A percentile compares a stretch with the other conserved stretches of the same genome.
Conservation (phyloP, 306 rosid species). For the Canavalia gladiata region DNA sequence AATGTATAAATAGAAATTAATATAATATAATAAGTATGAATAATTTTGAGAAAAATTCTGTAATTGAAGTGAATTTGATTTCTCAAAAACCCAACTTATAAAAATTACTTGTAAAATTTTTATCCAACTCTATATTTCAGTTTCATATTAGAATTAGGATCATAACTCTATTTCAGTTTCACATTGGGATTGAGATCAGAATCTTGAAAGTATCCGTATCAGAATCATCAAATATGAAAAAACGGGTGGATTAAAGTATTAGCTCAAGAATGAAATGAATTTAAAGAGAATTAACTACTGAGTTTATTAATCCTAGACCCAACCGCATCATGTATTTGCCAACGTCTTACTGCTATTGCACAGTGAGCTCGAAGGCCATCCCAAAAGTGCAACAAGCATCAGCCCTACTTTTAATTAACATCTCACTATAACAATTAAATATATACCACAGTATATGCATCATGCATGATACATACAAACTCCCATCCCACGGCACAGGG, state of each 20-base stretch:
- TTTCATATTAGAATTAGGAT: too few species aligned
- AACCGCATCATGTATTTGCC: neutral
- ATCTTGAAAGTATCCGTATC: too few species aligned
- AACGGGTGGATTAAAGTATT: neutral
- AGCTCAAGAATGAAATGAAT: neutral
- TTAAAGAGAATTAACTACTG: neutral
- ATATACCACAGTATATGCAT: conserved; percentile 16
- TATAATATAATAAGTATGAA: too few species aligned
- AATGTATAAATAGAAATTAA: too few species aligned
- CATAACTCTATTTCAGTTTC: too few species aligned
- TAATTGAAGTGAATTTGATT: too few species aligned
- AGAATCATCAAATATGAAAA: neutral
- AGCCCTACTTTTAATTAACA: conserved; percentile 15
- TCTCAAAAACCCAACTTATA: too few species aligned
- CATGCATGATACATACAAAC: conserved; percentile 21
- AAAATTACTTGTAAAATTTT: too few species aligned
- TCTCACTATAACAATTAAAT: conserved; percentile 20
- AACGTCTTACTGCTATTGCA: neutral
- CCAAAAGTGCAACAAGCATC: conserved; percentile 10
- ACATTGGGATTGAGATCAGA: too few species aligned
- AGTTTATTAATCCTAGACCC: neutral
- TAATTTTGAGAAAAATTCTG: too few species aligned
- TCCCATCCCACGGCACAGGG: conserved; percentile 13
- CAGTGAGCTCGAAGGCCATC: neutral
- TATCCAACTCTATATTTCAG: too few species aligned